phyloP scores from a whole-genome alignment of 1,284 basidiomycete species.

The Cutaneotrichosporon cyanovorans region DNA sequence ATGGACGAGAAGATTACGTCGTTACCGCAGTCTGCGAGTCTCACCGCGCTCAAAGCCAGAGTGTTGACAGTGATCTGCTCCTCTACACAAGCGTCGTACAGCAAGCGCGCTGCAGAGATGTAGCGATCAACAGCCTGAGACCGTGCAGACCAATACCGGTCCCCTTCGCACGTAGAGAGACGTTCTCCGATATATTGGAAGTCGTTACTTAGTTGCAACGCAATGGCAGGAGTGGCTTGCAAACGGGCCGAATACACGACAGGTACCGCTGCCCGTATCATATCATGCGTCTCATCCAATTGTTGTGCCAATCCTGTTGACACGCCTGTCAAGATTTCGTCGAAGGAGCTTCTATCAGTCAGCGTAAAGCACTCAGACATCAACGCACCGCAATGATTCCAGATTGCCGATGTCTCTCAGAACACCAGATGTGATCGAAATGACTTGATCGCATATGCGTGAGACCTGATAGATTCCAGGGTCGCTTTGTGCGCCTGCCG shows the following conservation, averaged over 20 bases:
- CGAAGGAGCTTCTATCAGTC: background rate
- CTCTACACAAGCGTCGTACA: conserved; percentile 54
- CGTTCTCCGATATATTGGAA: conserved; percentile 58
- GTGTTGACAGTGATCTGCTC: conserved; percentile 31
- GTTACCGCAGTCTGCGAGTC: background rate
- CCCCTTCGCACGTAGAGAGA: conserved; percentile 35
- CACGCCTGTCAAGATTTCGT: background rate
- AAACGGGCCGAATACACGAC: conserved; percentile 62
- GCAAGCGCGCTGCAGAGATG: conserved; percentile 55
- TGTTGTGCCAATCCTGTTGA: background rate
- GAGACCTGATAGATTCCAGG: no score
- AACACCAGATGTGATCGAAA: no score
- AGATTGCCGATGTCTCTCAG: no score
- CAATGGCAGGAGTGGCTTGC: conserved; percentile 52
- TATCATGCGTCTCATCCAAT: conserved; percentile 6
- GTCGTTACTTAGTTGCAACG: conserved; percentile 81
- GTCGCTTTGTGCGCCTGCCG: no score
- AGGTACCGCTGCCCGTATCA: conserved; percentile 52
- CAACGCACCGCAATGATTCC: background rate
- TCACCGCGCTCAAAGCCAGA: conserved; percentile 54
- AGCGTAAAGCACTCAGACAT: background rate
- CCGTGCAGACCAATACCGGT: conserved; percentile 48
- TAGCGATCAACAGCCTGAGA: conserved; percentile 52
- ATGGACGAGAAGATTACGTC: conserved; percentile 50
- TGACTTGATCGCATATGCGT: no score